phyloP scores from a whole-genome alignment of 345 rosid species.

The Syzygium oleosum region DNA sequence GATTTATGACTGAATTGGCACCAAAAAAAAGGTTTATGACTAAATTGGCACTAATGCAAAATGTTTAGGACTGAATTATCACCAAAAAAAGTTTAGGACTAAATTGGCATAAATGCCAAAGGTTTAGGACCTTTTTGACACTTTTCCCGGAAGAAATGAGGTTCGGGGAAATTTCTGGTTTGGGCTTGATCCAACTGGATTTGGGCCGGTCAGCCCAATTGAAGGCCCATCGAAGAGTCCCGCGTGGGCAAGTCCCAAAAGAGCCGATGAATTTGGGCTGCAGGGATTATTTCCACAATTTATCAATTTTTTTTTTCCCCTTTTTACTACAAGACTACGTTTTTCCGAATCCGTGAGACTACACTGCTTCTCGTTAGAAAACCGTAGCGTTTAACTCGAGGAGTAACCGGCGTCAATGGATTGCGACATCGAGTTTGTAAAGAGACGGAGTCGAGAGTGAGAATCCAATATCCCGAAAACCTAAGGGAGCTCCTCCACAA shows the following conservation, averaged over 20 bases:
- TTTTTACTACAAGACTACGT: neutral
- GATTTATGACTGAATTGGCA: no score
- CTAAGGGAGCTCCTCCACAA: accelerated
- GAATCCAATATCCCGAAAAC: neutral
- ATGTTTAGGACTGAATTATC: no score
- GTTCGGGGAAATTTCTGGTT: neutral
- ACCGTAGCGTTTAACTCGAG: neutral
- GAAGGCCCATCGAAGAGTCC: neutral
- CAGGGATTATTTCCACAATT: neutral
- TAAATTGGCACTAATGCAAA: accelerated
- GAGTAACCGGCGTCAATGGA: neutral
- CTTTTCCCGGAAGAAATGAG: no score
- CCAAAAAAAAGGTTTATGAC: no score
- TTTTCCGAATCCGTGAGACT: neutral
- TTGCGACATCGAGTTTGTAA: neutral
- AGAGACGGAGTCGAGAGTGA: neutral
- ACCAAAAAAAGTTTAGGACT: accelerated
- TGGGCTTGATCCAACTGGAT: neutral
- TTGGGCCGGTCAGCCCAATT: neutral
- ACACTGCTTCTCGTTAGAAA: neutral
- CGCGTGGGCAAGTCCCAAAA: neutral
- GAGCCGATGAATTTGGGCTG: neutral
- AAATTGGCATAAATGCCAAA: no score
- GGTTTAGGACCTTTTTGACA: no score
- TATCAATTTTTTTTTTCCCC: neutral